phyloP scores from a whole-genome alignment of 2,329 filamentous ascomycete species.

The Botrytis paeoniae region DNA sequence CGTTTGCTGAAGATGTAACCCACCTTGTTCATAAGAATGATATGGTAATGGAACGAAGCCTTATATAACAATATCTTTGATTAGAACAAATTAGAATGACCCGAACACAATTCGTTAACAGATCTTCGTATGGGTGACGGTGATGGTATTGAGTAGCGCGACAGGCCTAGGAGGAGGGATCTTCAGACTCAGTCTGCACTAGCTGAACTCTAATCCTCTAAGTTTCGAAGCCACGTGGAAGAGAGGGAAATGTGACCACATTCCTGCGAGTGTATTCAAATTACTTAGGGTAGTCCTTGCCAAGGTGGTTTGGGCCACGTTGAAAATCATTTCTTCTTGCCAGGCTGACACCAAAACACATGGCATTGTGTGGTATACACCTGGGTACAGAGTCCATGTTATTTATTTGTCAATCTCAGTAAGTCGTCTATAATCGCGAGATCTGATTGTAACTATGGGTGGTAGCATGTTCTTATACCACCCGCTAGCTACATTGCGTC shows the following conservation, averaged over 20 bases:
- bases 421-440: not conserved
- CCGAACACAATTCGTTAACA: too few species aligned
- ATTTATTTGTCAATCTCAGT: too few species aligned
- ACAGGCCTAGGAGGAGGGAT: fast-evolving
- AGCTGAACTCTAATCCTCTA: not conserved
- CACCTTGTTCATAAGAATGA: too few species aligned
- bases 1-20: too few species aligned
- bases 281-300: not conserved
- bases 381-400: too few species aligned
- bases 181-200: not conserved
- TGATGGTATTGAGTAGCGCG: not conserved
- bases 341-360: not conserved
- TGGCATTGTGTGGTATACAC: too few species aligned
- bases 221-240: not conserved
- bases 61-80: too few species aligned
- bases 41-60: too few species aligned
- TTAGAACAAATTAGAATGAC: too few species aligned
- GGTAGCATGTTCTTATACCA: fast-evolving
- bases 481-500: not conserved
- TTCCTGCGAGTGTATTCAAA: not conserved
- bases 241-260: not conserved
- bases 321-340: not conserved
- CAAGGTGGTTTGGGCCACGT: not conserved
- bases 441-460: not conserved
- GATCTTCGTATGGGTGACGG: not conserved